Conservation (phyloP, 805 yeast species). For the Sugiyamaella mastotermitis region DNA sequence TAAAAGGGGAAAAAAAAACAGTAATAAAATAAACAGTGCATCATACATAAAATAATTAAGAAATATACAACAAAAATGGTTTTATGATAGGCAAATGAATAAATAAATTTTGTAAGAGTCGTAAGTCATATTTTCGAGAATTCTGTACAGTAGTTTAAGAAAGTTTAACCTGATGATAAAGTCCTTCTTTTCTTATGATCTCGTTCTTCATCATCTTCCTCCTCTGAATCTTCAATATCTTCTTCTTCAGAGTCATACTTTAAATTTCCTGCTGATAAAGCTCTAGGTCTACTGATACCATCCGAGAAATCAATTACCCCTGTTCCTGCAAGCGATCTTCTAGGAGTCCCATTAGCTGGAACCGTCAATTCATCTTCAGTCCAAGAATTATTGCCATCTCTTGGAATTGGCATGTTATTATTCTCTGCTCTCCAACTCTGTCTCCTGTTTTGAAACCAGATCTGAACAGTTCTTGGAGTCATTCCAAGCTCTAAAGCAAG, state of each 20-base stretch:
- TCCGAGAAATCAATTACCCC: constrained; percentile 11
- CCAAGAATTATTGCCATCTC: constrained; percentile 13
- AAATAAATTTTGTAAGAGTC: too few species aligned
- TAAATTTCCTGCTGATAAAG: neutral
- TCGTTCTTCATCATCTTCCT: constrained; percentile 11
- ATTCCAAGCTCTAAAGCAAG: constrained; percentile 70
- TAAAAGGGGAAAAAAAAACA: too few species aligned
- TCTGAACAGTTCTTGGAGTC: constrained; percentile 83
- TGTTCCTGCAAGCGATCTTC: constrained; percentile 6
- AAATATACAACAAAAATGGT: too few species aligned
- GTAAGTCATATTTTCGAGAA: too few species aligned
- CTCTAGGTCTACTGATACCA: neutral
- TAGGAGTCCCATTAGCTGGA: neutral
- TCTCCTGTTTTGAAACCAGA: constrained; percentile 87
- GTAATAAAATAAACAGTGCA: too few species aligned
- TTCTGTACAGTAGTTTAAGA: too few species aligned
- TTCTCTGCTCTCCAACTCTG: constrained; percentile 29
- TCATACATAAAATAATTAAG: too few species aligned
- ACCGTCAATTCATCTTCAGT: neutral
- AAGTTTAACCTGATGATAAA: too few species aligned
- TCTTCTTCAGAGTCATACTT: constrained; percentile 4
- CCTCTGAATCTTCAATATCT: constrained; percentile 10
- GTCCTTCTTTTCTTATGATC: too few species aligned
- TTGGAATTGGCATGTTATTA: constrained; percentile 16
- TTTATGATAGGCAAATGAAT: too few species aligned